Percentiles rank a stretch among this genome's conserved stretches.
Evolutionary conservation across 495 filamentous ascomycete genomes (phyloP).

Genomic region (Penicillium ochrochloron): DNA sequence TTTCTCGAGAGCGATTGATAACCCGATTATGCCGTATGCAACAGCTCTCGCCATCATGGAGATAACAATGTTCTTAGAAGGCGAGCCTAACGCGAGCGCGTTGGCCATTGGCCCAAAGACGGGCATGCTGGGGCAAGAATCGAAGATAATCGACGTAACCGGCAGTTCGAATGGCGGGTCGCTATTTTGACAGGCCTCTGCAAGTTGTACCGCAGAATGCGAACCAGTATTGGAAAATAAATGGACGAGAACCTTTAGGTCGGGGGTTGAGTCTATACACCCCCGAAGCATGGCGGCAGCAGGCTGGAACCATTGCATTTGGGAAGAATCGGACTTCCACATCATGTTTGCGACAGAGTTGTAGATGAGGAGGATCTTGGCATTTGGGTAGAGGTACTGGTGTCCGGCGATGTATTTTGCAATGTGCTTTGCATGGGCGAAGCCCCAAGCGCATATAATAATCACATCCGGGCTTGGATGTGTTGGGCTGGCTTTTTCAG

Average conservation of each 20-base stretch:
- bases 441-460: not conserved
- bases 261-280: not conserved
- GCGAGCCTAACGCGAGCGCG: not conserved
- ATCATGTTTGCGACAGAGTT: not conserved
- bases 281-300: not conserved
- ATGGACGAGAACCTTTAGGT: not conserved
- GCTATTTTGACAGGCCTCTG: not conserved
- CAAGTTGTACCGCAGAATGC: not conserved
- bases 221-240: not conserved
- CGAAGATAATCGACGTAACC: not conserved
- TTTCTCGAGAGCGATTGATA: not conserved
- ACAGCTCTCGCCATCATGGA: not conserved
- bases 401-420: not conserved
- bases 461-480: not conserved
- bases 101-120: not conserved
- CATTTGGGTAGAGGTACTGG: not conserved
- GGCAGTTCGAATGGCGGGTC: not conserved
- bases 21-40: not conserved
- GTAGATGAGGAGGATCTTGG: slow-evolving; percentile 1
- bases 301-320: slow-evolving; percentile 4
- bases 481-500: not conserved
- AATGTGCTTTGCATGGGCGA: not conserved
- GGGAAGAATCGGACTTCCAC: not conserved
- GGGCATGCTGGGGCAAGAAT: not conserved
- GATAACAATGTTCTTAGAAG: not conserved